Evolutionary conservation across 495 filamentous ascomycete genomes (phyloP), one percentile per base, ranked within the genome.

Genomic region (Penicillium canescens): DNA sequence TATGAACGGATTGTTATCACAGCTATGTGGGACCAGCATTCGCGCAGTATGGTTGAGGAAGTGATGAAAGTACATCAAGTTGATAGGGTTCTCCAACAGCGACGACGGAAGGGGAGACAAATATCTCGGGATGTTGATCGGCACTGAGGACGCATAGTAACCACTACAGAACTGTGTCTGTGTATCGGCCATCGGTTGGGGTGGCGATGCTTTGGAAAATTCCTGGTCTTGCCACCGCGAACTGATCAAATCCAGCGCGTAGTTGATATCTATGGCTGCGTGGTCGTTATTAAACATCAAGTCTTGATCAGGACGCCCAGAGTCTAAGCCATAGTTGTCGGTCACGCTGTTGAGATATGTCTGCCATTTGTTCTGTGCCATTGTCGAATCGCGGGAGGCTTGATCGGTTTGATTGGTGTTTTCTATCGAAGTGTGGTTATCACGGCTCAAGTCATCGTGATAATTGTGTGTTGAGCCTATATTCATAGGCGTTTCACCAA

Each of bases 41-140:
- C 81, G 72, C 5, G 88, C 88, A 9, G 88, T 92, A 68, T 92
- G 86, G 60, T 90, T 88, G 50, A 91, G 69, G 67, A 91, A 92
- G 68, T 91, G 88, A 70, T 92, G 88, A 55, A 83, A 83, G 57
- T 83, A 84, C 57, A 92, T 80, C 41, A 93, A 67, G 62, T 92
- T 91, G 82, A 92, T 90, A 16, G 84, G 87, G 63, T 90, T 90
- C 42, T 86, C 78, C 42, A 88, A 62, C 31, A 92, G 74, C 46
- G 85, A 78, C 16, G 80, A 68, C 7, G 87, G 87, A 39, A 90
- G 69, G n/a, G 86, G 86, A 49, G 86, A 82, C 13, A 91, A 65
- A 24, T 76, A 76, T 58, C 78, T 76, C 4, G 88, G 84, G 46
- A 91, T 88, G 44, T 79, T 82, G 48, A 92, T 84, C 3, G 81